These are phyloP conservation scores for Tulasnella calospora DNA, from an alignment of 768 basidiomycete genomes.

Conservation along the genomic window DNA sequence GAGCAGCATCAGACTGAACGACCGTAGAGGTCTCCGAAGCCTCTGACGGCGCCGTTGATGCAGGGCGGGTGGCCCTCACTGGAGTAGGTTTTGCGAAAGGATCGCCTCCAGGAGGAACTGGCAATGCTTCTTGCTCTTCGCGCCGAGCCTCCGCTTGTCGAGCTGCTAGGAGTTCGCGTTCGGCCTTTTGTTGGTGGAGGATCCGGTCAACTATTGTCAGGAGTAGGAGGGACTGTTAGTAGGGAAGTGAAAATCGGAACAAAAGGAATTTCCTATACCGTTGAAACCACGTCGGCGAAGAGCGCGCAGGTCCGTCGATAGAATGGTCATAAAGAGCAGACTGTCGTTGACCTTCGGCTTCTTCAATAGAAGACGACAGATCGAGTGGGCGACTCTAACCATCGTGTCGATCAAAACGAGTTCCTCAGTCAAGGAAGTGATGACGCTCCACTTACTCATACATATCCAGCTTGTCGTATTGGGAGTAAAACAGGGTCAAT, in stretches of 20 bases:
- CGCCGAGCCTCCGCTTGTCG: constrained; percentile 38
- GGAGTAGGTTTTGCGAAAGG: constrained; percentile 18
- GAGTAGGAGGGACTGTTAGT: background rate
- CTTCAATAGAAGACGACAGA: constrained; percentile 75
- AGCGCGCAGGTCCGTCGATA: constrained; percentile 82
- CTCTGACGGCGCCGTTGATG: background rate
- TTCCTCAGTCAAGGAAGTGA: background rate
- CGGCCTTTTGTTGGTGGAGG: constrained; percentile 72
- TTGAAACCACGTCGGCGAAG: constrained; percentile 82
- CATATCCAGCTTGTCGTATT: constrained; percentile 74
- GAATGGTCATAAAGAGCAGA: constrained; percentile 85
- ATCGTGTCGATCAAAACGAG: background rate
- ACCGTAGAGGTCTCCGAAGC: background rate
- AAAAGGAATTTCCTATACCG: constrained; percentile 42
- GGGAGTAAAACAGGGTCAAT: constrained; percentile 74
- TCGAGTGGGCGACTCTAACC: constrained; percentile 70
- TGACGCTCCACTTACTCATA: constrained; percentile 65
- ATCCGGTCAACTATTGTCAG: constrained; percentile 73
- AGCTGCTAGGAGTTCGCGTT: constrained; percentile 46
- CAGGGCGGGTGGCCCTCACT: background rate
- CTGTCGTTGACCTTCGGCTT: constrained; percentile 79
- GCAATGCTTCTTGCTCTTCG: constrained; percentile 1
- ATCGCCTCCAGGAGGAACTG: constrained; percentile 16
- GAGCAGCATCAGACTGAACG: background rate
- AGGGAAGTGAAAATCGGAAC: background rate